phyloP scores from a whole-genome alignment of 306 rosid species.

The Hippophae gyantsensis region DNA sequence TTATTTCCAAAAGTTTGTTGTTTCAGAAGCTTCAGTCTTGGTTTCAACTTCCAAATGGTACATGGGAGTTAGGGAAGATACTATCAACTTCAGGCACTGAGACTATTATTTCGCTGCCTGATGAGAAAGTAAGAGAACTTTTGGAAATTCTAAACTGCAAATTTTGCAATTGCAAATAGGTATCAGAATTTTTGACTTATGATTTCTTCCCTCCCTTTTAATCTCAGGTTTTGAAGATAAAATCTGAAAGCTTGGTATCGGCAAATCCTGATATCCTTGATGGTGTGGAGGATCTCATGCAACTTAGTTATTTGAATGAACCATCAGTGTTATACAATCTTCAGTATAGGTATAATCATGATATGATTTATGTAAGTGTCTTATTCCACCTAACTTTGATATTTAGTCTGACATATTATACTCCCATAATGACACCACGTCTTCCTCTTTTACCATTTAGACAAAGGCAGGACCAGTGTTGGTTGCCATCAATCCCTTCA shows the following conservation, averaged over 20 bases:
- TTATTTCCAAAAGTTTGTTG: slow-evolving; percentile 22
- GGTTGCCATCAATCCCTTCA: slow-evolving; percentile 93
- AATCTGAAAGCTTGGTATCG: slow-evolving; percentile 60
- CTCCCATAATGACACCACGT: slow-evolving; percentile 12
- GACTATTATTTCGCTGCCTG: slow-evolving; percentile 58
- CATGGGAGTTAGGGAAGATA: slow-evolving; percentile 74
- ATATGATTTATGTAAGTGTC: slow-evolving; percentile 81
- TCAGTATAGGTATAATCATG: slow-evolving; percentile 72
- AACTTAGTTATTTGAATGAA: slow-evolving; percentile 93
- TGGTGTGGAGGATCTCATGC: slow-evolving; percentile 98
- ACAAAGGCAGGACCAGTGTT: slow-evolving; percentile 97
- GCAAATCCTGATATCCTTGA: slow-evolving; percentile 98
- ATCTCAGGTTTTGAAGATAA: slow-evolving; percentile 59
- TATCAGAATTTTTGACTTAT: slow-evolving; percentile 7
- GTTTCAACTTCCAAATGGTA: slow-evolving; percentile 83
- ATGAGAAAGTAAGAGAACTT: slow-evolving; percentile 59
- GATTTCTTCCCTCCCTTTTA: not conserved
- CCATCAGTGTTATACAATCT: slow-evolving; percentile 90
- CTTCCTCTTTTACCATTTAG: slow-evolving; percentile 36
- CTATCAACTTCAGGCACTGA: slow-evolving; percentile 57
- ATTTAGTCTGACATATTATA: slow-evolving; percentile 2
- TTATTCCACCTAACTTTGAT: slow-evolving; percentile 6
- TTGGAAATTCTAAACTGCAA: slow-evolving; percentile 5
- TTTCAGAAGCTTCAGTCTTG: slow-evolving; percentile 86
- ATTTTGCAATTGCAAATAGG: slow-evolving; percentile 10